Evolutionary conservation across 345 rosid species (phyloP).

Genomic region (Citropsis articulata): DNA sequence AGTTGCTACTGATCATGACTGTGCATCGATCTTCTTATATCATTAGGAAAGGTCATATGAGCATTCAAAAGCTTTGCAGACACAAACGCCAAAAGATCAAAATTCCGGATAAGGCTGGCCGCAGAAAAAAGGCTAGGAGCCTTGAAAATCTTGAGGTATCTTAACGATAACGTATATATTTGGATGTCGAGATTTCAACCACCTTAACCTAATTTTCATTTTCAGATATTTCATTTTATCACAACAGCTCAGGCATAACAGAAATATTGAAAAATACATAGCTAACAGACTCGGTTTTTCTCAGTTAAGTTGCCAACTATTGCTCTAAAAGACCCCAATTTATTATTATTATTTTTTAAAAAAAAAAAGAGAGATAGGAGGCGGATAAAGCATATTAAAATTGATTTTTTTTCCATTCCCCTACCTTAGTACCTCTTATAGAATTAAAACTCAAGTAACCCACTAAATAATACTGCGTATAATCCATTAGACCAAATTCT

Average conservation of each 20-base stretch:
- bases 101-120: not conserved
- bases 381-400: no score
- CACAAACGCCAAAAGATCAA: not conserved
- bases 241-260: constrained; percentile 10
- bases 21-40: not conserved
- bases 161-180: constrained; percentile 41
- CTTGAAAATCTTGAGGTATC: constrained; percentile 28
- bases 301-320: constrained; percentile 3
- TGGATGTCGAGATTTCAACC: constrained; percentile 41
- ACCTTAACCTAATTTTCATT: constrained; percentile 22
- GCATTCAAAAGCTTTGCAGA: not conserved
- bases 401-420: no score
- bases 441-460: no score
- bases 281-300: constrained; percentile 3
- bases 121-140: not conserved
- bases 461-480: no score
- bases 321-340: not conserved
- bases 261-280: not conserved
- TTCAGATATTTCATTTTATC: constrained; percentile 19
- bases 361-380: no score
- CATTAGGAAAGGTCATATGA: not conserved
- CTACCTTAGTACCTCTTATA: no score
- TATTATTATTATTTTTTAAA: not conserved
- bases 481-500: no score
- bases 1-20: not conserved